These are phyloP conservation scores for Exobasidium cylindrosporum DNA, from an alignment of 1,284 basidiomycete genomes.

Conservation along the genomic window DNA sequence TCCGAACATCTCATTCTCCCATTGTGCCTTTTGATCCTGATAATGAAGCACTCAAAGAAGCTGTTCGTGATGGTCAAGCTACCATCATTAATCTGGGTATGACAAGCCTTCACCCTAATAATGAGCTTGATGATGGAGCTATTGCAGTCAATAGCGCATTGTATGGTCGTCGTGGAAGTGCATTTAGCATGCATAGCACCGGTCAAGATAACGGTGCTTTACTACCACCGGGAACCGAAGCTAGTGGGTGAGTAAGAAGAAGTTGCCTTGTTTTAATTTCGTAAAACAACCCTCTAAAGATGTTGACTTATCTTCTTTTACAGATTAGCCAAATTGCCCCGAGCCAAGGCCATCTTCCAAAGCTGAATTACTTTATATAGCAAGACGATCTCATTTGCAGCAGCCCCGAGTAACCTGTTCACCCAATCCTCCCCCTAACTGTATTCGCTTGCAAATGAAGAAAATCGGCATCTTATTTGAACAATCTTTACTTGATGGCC, in stretches of 20 bases:
- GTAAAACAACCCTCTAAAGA: no score
- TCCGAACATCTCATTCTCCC: background rate
- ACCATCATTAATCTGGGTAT: constrained; percentile 5
- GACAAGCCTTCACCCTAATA: background rate
- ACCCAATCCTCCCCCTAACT: no score
- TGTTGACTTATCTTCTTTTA: background rate
- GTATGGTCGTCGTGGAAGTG: background rate
- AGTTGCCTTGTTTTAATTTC: no score
- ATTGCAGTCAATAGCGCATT: background rate
- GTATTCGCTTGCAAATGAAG: no score
- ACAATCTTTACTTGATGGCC: no score
- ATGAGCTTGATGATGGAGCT: background rate
- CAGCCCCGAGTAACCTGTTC: no score
- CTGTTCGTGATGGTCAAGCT: constrained; percentile 6
- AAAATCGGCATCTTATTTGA: no score
- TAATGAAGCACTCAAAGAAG: background rate
- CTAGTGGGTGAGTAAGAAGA: background rate
- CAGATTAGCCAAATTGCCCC: background rate
- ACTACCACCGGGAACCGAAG: background rate
- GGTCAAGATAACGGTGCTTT: background rate
- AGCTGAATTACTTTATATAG: background rate
- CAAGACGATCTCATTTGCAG: no score
- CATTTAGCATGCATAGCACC: background rate
- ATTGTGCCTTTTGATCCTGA: background rate
- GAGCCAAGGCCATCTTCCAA: background rate